Base-by-base conservation (phyloP, 2,329 filamentous ascomycete genomes). In the Lecanicillium sp. region DNA sequence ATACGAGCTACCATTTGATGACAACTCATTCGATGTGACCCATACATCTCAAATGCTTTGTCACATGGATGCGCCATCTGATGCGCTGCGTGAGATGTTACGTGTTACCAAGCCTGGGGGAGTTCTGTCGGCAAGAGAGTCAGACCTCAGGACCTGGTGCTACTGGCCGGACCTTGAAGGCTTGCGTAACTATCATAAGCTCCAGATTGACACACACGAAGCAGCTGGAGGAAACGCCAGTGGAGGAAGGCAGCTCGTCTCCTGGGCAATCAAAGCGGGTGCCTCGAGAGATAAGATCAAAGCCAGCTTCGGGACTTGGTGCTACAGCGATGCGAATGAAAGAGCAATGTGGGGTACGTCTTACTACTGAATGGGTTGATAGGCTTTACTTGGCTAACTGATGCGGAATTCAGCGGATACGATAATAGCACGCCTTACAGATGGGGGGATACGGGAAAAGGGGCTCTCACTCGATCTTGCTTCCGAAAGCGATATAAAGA, bases 51-150 rank as follows among this genome's bases (percentile, higher is more conserved):
- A 69, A 45, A 51, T 69, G 2, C 54, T 71, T 12, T 57, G 56
- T 5, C 65, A 70, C 39, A 45, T 70, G 12, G 51, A 57, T 8
- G 48, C 51, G 6, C 58, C 56, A 0, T 47, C 54, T 2, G 38
- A 48, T 3, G 62, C 64, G 2, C 42, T 68, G 28, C 38, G 41
- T 7, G 65, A 69, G 50, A 64, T 68, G 56, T 45, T 61, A 3
- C 56, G 67, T 1, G 62, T 70, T 5, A 55, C 65, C 3, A 65
- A 58, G 43, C 55, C 60, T 0, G 65, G 65, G 2, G 67, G 67
- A 1, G 43, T 65, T 2, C 45, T 70, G 2, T 61, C 74, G 4
- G 37, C 56, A 0, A 49, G 55, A 7, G 55, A 58, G 36, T 49
- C 43, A 11, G 55, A 57, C 19, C 47, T 56, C 49, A 43, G 45